phyloP scores from a whole-genome alignment of 2,329 filamentous ascomycete genomes.

The Bertia moriformis region DNA sequence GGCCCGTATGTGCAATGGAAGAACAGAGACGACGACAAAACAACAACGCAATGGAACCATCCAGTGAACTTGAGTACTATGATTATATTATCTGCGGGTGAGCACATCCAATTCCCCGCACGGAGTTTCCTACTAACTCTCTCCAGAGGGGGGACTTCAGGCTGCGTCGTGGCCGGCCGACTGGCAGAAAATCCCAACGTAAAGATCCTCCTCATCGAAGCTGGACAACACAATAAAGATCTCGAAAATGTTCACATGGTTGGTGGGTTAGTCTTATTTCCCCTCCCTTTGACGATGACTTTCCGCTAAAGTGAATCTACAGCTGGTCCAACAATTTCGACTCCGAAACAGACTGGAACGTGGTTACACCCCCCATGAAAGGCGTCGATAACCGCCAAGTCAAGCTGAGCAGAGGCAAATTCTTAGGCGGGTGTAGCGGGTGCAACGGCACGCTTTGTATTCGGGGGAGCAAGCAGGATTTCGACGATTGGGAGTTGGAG shows the following conservation, averaged over 20 bases:
- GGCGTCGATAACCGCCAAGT: constrained; percentile 25
- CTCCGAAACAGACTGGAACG: constrained; percentile 34
- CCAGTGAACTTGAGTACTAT: no score
- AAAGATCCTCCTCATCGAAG: constrained; percentile 29
- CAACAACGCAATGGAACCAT: no score
- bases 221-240: constrained; percentile 28
- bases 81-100: constrained; percentile 20
- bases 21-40: no score
- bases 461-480: constrained; percentile 28
- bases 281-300: not conserved
- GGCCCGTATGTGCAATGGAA: no score
- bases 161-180: constrained; percentile 30
- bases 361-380: constrained; percentile 21
- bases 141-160: constrained; percentile 27
- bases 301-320: not conserved
- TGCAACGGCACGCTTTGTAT: constrained; percentile 33
- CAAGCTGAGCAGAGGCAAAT: constrained; percentile 30
- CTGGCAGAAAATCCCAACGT: constrained; percentile 33
- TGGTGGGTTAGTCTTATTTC: constrained; percentile 21
- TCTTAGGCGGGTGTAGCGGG: constrained; percentile 31
- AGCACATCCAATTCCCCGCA: constrained; percentile 3
- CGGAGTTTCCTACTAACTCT: not conserved
- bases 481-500: constrained; percentile 38
- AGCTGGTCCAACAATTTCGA: constrained; percentile 28
- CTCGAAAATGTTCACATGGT: constrained; percentile 36